Percentiles rank a stretch among this genome's conserved stretches.
phyloP scores from a whole-genome alignment of 371 early-diverging fungal genomes.

The Mycotypha africana region DNA sequence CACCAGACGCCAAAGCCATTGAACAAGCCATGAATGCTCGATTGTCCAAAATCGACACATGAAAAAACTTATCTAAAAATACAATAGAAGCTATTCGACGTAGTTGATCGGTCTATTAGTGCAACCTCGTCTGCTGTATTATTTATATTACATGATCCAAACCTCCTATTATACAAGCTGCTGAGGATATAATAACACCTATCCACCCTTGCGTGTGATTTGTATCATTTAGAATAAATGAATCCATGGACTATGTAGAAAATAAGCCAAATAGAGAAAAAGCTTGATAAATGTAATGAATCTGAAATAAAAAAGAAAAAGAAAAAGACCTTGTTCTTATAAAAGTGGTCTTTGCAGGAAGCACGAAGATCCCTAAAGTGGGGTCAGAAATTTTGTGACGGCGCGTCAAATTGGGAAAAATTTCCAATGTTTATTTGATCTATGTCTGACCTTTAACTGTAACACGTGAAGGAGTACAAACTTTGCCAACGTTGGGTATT shows the following conservation, averaged over 20 bases:
- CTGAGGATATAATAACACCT: constrained; percentile 28
- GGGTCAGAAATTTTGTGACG: constrained; percentile 13
- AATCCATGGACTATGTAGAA: no score
- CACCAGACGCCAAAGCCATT: constrained; percentile 39
- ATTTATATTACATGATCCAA: not conserved
- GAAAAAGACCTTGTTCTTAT: not conserved
- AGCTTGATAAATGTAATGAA: no score
- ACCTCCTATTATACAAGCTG: constrained; percentile 36
- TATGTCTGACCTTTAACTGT: no score
- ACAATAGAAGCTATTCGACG: constrained; percentile 20
- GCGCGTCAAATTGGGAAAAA: constrained; percentile 4
- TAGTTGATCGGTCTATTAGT: not conserved
- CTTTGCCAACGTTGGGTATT: no score
- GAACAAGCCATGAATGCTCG: constrained; percentile 27
- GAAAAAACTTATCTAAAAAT: constrained; percentile 11
- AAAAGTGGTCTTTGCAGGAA: not conserved
- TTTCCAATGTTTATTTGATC: no score
- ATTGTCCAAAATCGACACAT: constrained; percentile 18
- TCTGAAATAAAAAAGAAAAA: not conserved
- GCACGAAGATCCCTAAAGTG: not conserved
- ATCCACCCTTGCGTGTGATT: constrained; percentile 23
- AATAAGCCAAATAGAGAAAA: no score
- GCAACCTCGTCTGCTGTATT: not conserved
- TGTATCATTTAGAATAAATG: not conserved
- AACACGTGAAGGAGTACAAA: no score